phyloP scores from a whole-genome alignment of 2,329 filamentous ascomycete species.

The Microdochium bolleyi region DNA sequence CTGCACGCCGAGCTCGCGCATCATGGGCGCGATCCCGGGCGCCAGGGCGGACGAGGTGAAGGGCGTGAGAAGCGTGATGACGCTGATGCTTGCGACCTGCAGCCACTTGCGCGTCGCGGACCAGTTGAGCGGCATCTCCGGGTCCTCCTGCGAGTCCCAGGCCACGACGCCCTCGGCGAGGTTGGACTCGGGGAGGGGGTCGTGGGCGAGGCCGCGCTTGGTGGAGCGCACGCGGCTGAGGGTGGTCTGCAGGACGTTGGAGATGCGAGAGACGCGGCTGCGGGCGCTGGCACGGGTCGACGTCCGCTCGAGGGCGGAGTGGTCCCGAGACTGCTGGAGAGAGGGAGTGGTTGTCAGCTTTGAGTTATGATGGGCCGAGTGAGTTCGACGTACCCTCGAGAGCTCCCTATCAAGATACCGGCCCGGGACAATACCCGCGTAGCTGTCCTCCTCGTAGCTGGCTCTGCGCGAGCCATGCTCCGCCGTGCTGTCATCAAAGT shows the following conservation, averaged over 20 bases:
- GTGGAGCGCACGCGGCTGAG: constrained; percentile 12
- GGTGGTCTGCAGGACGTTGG: no score
- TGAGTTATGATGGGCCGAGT: neutral
- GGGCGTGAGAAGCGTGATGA: constrained; percentile 58
- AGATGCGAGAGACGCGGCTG: constrained; percentile 13
- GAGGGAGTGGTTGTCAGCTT: neutral
- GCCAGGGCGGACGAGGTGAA: constrained; percentile 56
- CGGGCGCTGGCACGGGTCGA: neutral
- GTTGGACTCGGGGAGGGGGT: constrained; percentile 37
- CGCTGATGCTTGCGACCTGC: constrained; percentile 44
- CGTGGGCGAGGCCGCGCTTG: constrained; percentile 20
- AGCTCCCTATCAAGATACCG: neutral
- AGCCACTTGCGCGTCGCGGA: constrained; percentile 46
- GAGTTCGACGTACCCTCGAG: no score
- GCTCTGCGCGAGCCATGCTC: neutral
- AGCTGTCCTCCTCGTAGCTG: constrained; percentile 6
- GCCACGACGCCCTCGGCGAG: constrained; percentile 47
- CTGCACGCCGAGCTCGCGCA: constrained; percentile 33
- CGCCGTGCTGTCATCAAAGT: neutral
- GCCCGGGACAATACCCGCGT: constrained; percentile 1
- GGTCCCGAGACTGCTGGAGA: neutral
- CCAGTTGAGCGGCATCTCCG: constrained; percentile 52
- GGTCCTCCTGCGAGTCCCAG: constrained; percentile 52
- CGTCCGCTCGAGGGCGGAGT: neutral
- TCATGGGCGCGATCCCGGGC: constrained; percentile 35